phyloP scores from a whole-genome alignment of 331 rosid genomes.

The Saraca asoca region DNA sequence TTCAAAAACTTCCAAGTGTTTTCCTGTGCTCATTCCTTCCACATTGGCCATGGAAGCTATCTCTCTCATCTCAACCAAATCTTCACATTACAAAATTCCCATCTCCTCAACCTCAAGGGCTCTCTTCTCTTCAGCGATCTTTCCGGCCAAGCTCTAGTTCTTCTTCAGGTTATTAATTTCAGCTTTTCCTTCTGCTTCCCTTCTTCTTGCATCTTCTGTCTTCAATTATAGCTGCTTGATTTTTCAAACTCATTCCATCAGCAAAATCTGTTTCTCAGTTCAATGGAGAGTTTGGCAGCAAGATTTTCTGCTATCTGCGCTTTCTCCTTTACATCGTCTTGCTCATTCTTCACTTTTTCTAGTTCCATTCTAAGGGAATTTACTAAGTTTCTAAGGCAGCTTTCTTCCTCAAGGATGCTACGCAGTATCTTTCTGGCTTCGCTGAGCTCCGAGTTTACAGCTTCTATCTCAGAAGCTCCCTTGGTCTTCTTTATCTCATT shows the following conservation, averaged over 20 bases:
- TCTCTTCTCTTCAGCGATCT: slow-evolving; percentile 20
- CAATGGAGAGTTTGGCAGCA: slow-evolving; percentile 34
- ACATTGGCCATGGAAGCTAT: slow-evolving; percentile 43
- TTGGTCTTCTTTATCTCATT: slow-evolving; percentile 62
- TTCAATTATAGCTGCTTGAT: slow-evolving; percentile 45
- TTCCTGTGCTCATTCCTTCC: slow-evolving; percentile 48
- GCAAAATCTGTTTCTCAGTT: slow-evolving; percentile 30
- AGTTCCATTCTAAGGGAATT: slow-evolving; percentile 52
- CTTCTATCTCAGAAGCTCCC: slow-evolving; percentile 59
- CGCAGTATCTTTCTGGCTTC: slow-evolving; percentile 63
- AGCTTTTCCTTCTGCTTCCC: slow-evolving; percentile 60
- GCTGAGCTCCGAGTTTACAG: slow-evolving; percentile 56
- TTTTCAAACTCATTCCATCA: slow-evolving; percentile 31
- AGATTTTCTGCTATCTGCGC: slow-evolving; percentile 43
- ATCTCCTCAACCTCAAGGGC: too few species aligned
- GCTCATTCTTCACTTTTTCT: slow-evolving; percentile 59
- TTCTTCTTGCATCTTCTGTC: slow-evolving; percentile 44
- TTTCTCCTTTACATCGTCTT: slow-evolving; percentile 41
- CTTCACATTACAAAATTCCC: slow-evolving; percentile 48
- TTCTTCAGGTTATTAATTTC: slow-evolving; percentile 51
- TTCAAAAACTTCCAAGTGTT: slow-evolving; percentile 61
- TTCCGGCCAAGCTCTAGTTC: slow-evolving; percentile 43
- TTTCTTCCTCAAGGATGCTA: slow-evolving; percentile 59
- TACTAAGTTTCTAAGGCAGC: slow-evolving; percentile 52
- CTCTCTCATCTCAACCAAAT: slow-evolving; percentile 58